These are phyloP conservation scores for Piper longum DNA, from an alignment of 164 flowering plant species.

Conservation along the genomic window DNA sequence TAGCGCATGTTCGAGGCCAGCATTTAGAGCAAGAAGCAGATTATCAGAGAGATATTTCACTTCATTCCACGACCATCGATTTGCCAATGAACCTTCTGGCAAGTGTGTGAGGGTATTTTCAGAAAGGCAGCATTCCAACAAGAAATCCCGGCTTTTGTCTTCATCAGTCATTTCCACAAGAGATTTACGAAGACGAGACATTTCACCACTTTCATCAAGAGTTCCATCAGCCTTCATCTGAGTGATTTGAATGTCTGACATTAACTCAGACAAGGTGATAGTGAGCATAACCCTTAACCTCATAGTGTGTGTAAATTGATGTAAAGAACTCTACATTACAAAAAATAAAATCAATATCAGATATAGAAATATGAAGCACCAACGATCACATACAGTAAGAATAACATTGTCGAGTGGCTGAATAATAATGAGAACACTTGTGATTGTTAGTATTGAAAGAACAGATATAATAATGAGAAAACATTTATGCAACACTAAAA, in stretches of 20 bases:
- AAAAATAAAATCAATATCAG: conserved; percentile 2
- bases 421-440: not conserved
- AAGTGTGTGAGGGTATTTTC: conserved; percentile 42
- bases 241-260: conserved; percentile 98
- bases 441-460: not conserved
- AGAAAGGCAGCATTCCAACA: conserved; percentile 67
- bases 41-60: conserved; percentile 66
- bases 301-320: conserved; percentile 68
- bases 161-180: conserved; percentile 89
- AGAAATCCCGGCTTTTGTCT: conserved; percentile 26
- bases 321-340: conserved; percentile 80
- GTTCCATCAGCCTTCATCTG: conserved; percentile 92
- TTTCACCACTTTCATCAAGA: conserved; percentile 94
- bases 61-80: conserved; percentile 86
- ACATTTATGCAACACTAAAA: not conserved
- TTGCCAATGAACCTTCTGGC: conserved; percentile 43
- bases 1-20: conserved; percentile 90
- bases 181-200: conserved; percentile 71
- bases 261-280: conserved; percentile 86
- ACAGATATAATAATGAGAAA: not conserved
- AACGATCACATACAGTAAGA: not conserved
- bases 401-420: not conserved
- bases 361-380: too few relatives aligned
- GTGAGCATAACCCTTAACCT: conserved; percentile 92
- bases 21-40: conserved; percentile 89